Percentiles rank a stretch among this genome's conserved stretches.
phyloP scores from a whole-genome alignment of 805 yeast species.

The Sugiyamaella lignohabitans region DNA sequence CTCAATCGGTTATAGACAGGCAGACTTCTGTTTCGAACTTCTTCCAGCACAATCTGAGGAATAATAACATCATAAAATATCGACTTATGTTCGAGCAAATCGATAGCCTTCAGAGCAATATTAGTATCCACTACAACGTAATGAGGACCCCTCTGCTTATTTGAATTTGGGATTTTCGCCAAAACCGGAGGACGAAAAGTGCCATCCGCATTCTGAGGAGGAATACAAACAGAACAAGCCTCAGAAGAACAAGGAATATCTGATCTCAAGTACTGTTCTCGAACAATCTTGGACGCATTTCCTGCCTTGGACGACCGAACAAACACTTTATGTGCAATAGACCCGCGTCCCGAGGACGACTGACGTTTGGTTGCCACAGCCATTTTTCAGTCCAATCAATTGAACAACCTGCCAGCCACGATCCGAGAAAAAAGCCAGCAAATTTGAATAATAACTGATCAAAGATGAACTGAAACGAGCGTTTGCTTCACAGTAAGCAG shows the following conservation, averaged over 20 bases:
- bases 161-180: slow-evolving; percentile 49
- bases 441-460: no score
- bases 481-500: no score
- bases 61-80: slow-evolving; percentile 84
- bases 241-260: slow-evolving; percentile 89
- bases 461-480: no score
- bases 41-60: slow-evolving; percentile 95
- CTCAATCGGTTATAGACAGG: slow-evolving; percentile 85
- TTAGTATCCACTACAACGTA: slow-evolving; percentile 85
- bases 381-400: no score
- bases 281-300: slow-evolving; percentile 79
- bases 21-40: slow-evolving; percentile 77
- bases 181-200: slow-evolving; percentile 60
- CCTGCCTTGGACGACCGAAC: slow-evolving; percentile 81
- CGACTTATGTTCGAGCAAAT: slow-evolving; percentile 67
- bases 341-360: background rate
- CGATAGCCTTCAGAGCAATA: slow-evolving; percentile 81
- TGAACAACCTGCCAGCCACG: no score
- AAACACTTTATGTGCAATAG: slow-evolving; percentile 56
- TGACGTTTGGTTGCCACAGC: background rate
- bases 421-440: no score
- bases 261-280: slow-evolving; percentile 87
- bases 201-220: slow-evolving; percentile 56
- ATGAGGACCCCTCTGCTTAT: slow-evolving; percentile 53
- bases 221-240: slow-evolving; percentile 57